Conservation (phyloP, 2,329 filamentous ascomycete genomes). For the Phyllosticta citrichinensis region DNA sequence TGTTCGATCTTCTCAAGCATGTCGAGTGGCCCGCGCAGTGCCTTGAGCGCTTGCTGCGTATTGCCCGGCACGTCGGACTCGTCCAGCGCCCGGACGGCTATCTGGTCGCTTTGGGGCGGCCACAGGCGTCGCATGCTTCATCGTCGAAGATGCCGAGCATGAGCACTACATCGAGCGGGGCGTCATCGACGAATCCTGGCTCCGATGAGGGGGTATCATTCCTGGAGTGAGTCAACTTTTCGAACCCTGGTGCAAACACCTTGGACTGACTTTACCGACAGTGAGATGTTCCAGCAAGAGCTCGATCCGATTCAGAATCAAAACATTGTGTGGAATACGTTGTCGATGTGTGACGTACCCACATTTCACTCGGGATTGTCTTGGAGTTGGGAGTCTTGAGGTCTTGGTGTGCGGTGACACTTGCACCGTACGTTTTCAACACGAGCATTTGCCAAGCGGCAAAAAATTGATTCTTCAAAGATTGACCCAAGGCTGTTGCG, state of each 20-base stretch:
- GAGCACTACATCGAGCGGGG: neutral
- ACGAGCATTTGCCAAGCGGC: neutral
- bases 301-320: neutral
- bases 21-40: neutral
- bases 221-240: neutral
- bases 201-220: neutral
- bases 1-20: neutral
- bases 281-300: neutral
- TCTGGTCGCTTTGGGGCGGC: neutral
- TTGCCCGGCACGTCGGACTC: neutral
- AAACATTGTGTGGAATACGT: neutral
- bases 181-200: neutral
- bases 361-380: neutral
- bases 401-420: neutral
- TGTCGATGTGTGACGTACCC: neutral
- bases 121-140: neutral
- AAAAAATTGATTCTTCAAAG: neutral
- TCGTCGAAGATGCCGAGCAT: neutral
- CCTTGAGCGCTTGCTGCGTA: neutral
- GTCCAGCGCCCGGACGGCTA: neutral
- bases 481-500: neutral
- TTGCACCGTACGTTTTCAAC: too few relatives aligned
- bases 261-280: neutral
- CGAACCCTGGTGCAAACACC: neutral
- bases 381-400: neutral